Conservation (phyloP, 352 stramenopile genomes). For the Globisporangium mamillatum region DNA sequence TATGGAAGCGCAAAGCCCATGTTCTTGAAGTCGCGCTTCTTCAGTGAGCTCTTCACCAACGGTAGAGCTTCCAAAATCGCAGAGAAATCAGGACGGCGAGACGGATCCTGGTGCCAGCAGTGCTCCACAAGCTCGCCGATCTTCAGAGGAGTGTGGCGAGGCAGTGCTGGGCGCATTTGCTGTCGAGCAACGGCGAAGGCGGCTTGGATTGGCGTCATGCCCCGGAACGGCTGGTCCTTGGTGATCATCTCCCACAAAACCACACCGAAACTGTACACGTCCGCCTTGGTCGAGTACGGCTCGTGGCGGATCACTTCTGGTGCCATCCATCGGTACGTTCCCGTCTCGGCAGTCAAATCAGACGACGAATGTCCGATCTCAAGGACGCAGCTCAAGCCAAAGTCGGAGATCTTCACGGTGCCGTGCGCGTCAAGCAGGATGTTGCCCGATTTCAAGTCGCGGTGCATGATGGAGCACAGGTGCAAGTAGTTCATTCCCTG, state of each 20-base stretch:
- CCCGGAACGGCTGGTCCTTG: slow-evolving; percentile 83
- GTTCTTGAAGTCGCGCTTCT: slow-evolving; percentile 87
- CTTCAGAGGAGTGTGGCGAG: slow-evolving; percentile 77
- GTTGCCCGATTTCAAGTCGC: slow-evolving; percentile 96
- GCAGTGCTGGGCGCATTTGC: slow-evolving; percentile 80
- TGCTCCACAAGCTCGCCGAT: slow-evolving; percentile 80
- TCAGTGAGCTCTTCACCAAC: slow-evolving; percentile 75
- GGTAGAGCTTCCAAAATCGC: slow-evolving; percentile 75
- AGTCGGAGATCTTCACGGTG: slow-evolving; percentile 88
- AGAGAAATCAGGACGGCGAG: slow-evolving; percentile 69
- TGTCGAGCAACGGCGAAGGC: slow-evolving; percentile 84
- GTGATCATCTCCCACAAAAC: slow-evolving; percentile 85
- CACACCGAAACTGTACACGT: slow-evolving; percentile 94
- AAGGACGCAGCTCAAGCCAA: slow-evolving; percentile 82
- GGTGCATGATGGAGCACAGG: slow-evolving; percentile 92
- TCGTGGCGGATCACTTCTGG: slow-evolving; percentile 92
- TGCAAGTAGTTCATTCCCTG: slow-evolving; percentile 95
- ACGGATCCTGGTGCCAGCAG: slow-evolving; percentile 82
- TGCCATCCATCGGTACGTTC: slow-evolving; percentile 94
- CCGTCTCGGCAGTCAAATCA: slow-evolving; percentile 84
- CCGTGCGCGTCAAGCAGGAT: slow-evolving; percentile 83
- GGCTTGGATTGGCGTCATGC: slow-evolving; percentile 82
- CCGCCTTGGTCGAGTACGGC: slow-evolving; percentile 93
- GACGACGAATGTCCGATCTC: slow-evolving; percentile 66
- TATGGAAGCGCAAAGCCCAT: slow-evolving; percentile 60